Evolutionary conservation across 169 alveolate genomes (phyloP).

Genomic region (Plasmodium ovale): DNA sequence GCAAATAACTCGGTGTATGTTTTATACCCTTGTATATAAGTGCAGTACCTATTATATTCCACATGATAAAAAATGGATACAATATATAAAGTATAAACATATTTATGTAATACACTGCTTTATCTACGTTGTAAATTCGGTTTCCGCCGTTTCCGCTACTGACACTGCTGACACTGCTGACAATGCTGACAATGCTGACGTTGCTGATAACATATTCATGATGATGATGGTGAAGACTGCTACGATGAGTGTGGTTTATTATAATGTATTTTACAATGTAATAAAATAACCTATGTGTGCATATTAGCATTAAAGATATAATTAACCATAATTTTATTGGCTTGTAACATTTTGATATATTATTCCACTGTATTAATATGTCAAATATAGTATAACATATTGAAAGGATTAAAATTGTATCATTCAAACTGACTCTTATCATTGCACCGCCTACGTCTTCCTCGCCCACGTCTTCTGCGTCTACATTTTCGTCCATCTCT

Average conservation of each 20-base stretch:
- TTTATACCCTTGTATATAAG: conserved; percentile 79
- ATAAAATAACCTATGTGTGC: conserved; percentile 81
- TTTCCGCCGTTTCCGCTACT: conserved; percentile 83
- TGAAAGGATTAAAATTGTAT: conserved; percentile 82
- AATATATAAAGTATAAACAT: conserved; percentile 79
- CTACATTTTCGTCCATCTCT: conserved; percentile 4
- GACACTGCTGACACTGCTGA: no score
- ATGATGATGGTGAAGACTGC: no score
- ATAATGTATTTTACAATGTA: conserved; percentile 80
- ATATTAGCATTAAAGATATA: conserved; percentile 81
- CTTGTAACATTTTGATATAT: conserved; percentile 80
- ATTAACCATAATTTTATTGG: conserved; percentile 87
- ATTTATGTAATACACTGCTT: conserved; percentile 83
- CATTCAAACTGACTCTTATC: conserved; percentile 75
- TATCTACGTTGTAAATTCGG: conserved; percentile 80
- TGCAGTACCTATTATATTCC: conserved; percentile 85
- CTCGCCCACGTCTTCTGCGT: conserved; percentile 6
- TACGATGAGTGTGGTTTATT: no score
- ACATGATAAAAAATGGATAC: conserved; percentile 82
- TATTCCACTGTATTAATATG: conserved; percentile 84
- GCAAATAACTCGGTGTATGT: conserved; percentile 84
- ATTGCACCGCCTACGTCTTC: conserved; percentile 2
- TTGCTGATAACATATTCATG: no score
- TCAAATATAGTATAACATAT: conserved; percentile 83
- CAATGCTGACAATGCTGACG: no score